Conservation (phyloP, 371 early-diverging fungal genomes). For the Lichtheimia hyalospora region DNA sequence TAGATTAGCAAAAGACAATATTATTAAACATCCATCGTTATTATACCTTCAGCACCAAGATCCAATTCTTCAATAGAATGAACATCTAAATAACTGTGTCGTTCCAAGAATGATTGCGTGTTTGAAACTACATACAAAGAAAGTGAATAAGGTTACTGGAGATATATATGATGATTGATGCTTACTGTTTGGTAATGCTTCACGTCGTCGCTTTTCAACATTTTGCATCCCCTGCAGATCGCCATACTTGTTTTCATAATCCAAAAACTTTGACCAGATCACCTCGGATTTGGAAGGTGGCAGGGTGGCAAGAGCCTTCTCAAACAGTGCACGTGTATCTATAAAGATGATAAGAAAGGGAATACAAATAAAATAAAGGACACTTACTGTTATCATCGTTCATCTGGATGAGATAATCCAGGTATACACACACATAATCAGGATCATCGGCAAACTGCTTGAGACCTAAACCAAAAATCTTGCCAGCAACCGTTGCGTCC, state of each 20-base stretch:
- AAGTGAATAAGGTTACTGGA: not conserved
- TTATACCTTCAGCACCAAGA: slow-evolving; percentile 50
- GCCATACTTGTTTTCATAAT: slow-evolving; percentile 87
- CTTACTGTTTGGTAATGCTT: slow-evolving; percentile 65
- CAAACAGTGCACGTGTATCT: slow-evolving; percentile 88
- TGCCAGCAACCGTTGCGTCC: slow-evolving; percentile 80
- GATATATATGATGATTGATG: not conserved
- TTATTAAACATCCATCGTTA: not conserved
- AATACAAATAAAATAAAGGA: too few species aligned
- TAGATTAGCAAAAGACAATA: not conserved
- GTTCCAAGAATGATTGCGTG: slow-evolving; percentile 49
- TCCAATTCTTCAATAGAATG: slow-evolving; percentile 56
- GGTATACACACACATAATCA: slow-evolving; percentile 76
- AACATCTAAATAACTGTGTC: slow-evolving; percentile 70
- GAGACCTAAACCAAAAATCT: slow-evolving; percentile 89
- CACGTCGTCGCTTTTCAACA: slow-evolving; percentile 75
- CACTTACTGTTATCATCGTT: slow-evolving; percentile 88
- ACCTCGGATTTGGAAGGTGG: slow-evolving; percentile 68
- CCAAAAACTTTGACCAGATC: slow-evolving; percentile 81
- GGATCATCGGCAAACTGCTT: slow-evolving; percentile 76
- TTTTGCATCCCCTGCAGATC: slow-evolving; percentile 75
- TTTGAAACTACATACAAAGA: not conserved
- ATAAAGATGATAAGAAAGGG: not conserved
- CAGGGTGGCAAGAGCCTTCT: slow-evolving; percentile 74
- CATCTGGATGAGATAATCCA: slow-evolving; percentile 83